Base-by-base conservation (phyloP, 1,284 basidiomycete species). In the Naganishia sp. region DNA sequence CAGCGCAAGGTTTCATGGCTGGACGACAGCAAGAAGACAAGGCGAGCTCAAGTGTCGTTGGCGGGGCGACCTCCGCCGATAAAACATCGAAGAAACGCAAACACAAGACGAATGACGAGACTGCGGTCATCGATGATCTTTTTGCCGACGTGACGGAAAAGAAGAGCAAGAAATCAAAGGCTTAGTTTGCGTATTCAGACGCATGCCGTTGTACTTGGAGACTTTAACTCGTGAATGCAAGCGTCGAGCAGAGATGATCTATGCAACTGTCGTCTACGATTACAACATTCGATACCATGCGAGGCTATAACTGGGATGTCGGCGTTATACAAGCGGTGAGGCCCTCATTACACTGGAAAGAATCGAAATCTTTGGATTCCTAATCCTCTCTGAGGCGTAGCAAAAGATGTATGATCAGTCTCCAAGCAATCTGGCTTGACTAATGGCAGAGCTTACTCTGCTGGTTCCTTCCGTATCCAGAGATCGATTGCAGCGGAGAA, bases 401-500 rank as follows among this genome's bases (percentile, higher is more conserved):
- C n/a, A 28, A 42, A 28, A 35, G 5, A 42, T 21, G 43, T 21
- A 42, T 17, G 28, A 60, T 32, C 7, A 49, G 32, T 21, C 13
- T 11, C 6, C 15, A 18, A 23, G n/a, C 45, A 31, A 56, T 9
- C 39, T 45, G 25, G 25, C 54, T 49, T 50, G 47, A 23, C 43
- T 7, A 41, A 51, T 21, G 21, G 9, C 43, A 28, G 2, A 25
- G 84, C 90, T 78, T 79, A 93, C 90, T 94, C 92, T 74, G 90
- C 77, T 23, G 91, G 84, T 76, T 93, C 89, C 79, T 89, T 84
- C 75, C 90, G 84, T 72, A 97, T 80, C 76, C 91, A 95, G 73
- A 87, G 74, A 77, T 96, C 94, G 73, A 96, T 94, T 10, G 84
- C 92, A 1, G 86, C 87, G 18, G 92, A 94, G 81, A 96, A 97